Percentiles rank a stretch among this genome's conserved stretches.
Evolutionary conservation across 345 rosid species (phyloP).

Genomic region (Boechera divaricarpa): DNA sequence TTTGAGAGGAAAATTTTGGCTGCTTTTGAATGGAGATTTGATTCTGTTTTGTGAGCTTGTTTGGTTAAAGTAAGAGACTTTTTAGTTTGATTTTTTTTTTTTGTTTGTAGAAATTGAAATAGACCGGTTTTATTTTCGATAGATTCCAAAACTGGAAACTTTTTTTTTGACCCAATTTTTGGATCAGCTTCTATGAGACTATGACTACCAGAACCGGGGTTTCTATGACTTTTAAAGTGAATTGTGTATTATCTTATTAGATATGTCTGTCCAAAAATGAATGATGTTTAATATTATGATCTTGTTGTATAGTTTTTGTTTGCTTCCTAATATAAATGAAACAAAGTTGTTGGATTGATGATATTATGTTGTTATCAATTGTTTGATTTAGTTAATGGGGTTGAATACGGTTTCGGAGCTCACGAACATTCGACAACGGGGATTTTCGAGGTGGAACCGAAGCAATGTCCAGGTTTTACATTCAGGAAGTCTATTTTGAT

Average conservation of each 20-base stretch:
- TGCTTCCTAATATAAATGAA: neutral
- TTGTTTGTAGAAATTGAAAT: slow-evolving; percentile 37
- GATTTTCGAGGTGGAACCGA: slow-evolving; percentile 94
- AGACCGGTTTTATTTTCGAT: slow-evolving; percentile 25
- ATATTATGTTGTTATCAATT: neutral
- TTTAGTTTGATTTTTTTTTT: slow-evolving; percentile 22
- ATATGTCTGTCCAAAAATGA: slow-evolving; percentile 31
- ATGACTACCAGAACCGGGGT: neutral
- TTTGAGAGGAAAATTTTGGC: neutral
- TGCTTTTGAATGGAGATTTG: neutral
- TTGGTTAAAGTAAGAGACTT: slow-evolving; percentile 6
- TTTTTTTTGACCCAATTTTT: slow-evolving; percentile 21
- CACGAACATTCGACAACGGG: slow-evolving; percentile 84
- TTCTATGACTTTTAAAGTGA: slow-evolving; percentile 19
- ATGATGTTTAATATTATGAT: neutral
- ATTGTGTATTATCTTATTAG: slow-evolving; percentile 3
- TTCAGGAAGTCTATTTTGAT: slow-evolving; percentile 93
- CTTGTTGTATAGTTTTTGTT: neutral
- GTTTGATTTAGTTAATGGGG: slow-evolving; percentile 68
- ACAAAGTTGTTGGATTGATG: neutral
- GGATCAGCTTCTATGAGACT: slow-evolving; percentile 2
- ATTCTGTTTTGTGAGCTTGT: neutral
- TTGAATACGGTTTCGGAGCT: slow-evolving; percentile 95
- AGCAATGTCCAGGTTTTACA: slow-evolving; percentile 89
- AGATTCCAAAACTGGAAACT: slow-evolving; percentile 44